Base-by-base conservation (phyloP, 1,284 basidiomycete species). In the Pseudozyma tsukubaensis region DNA sequence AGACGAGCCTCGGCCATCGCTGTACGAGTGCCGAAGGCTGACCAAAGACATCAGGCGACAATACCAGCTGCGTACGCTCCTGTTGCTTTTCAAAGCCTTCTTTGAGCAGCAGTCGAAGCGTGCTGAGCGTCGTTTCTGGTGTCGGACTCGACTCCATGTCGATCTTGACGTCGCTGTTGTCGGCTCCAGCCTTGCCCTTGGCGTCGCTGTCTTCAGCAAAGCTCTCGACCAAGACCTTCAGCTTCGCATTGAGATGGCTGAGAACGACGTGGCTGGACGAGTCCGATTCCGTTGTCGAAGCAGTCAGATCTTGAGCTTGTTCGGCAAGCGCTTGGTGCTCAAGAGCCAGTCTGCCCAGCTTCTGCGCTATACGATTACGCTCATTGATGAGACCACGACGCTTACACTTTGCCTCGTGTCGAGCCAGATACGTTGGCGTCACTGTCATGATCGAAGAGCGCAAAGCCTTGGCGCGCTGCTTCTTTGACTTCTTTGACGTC, bases 1-100 rank as follows among this genome's bases (percentile, higher is more conserved):
- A 56, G 1, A 83, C 71, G 18, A 81, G 66, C 51, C 70, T 60
- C 1, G 82, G 82, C 80, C 81, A 81, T 21, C 66, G 56, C 45
- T 74, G 77, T 8, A 75, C 68, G 8, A 82, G 43, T 3, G 36
- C 34, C 10, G 72, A 66, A 0, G 81, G 80, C 35, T 71, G 61
- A 18, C 76, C 73, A 49, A 76, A 73, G 16, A 56, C 49, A 0
- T 59, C 47, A 16, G 72, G 57, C 8, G 72, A 75, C 2, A 75
- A 57, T 10, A 75, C 57, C 6, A 58, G 50, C 13, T 29, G 52
- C 1, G 59, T 64, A 13, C 68, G 59, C 21, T 60, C 53, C 19
- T 63, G 52, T n/a, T 67, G 67, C 29, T 57, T 57, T 7, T 66
- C 63, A 24, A 75, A 64, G 6, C 62, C 59, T 58, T 75, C 63